Percentiles rank a stretch among this genome's conserved stretches.
Evolutionary conservation across 2,329 filamentous ascomycete species (phyloP).

Genomic region (Nemania serpens): DNA sequence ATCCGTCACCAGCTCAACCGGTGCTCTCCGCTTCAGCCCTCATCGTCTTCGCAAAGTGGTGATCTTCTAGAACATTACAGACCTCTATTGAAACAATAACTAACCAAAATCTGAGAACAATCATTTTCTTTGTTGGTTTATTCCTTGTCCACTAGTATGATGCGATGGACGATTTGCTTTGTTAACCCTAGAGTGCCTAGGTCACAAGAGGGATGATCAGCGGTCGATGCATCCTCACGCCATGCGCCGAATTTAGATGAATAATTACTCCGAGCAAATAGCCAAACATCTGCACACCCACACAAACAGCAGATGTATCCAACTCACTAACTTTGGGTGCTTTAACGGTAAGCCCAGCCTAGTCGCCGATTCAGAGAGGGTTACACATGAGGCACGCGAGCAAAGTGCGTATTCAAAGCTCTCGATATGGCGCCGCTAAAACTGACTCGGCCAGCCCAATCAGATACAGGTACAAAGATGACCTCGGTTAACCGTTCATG

Average conservation of each 20-base stretch:
- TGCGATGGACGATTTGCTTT: background rate
- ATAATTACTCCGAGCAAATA: background rate
- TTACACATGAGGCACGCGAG: background rate
- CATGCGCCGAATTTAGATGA: background rate
- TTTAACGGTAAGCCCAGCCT: no score
- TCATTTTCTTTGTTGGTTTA: background rate
- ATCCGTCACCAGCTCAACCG: background rate
- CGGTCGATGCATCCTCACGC: background rate
- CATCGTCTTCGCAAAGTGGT: background rate
- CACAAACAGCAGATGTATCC: background rate
- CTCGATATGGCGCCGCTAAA: background rate
- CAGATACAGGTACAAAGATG: background rate
- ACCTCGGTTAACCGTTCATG: background rate
- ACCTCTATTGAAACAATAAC: background rate
- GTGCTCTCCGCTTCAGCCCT: conserved; percentile 7
- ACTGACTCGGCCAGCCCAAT: background rate
- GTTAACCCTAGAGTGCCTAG: background rate
- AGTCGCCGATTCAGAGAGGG: background rate
- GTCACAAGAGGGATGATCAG: conserved; percentile 8
- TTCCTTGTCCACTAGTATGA: background rate
- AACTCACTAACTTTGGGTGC: no score
- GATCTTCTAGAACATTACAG: background rate
- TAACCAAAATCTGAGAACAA: background rate
- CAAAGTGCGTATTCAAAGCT: background rate
- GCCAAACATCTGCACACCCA: background rate